Conservation (phyloP, 257 asterid genomes). For the Solanum dulcamara region DNA sequence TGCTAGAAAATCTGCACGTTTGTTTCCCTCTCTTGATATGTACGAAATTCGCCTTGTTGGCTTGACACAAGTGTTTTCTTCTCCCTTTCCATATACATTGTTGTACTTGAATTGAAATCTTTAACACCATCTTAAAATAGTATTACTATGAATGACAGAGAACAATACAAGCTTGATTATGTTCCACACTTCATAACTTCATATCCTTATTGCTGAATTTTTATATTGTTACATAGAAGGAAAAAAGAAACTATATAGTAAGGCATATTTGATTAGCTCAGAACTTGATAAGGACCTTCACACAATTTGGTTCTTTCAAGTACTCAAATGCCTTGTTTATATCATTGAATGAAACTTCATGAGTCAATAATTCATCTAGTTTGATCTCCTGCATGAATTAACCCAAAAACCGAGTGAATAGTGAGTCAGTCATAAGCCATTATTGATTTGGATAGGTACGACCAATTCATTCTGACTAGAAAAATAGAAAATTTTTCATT, state of each 20-base stretch:
- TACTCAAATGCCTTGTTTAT: slow-evolving; percentile 41
- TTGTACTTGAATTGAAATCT: background rate
- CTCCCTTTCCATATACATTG: background rate
- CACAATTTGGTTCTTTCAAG: slow-evolving; percentile 35
- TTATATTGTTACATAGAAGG: background rate
- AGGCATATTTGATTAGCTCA: background rate
- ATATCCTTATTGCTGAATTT: background rate
- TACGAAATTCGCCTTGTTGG: background rate
- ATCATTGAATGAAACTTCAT: slow-evolving; percentile 45
- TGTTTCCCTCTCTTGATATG: background rate
- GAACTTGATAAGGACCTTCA: slow-evolving; percentile 51
- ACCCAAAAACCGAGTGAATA: background rate
- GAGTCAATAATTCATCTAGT: slow-evolving; percentile 44
- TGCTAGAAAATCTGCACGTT: background rate
- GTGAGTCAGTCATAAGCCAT: background rate
- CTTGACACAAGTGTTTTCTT: background rate
- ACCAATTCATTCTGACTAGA: background rate
- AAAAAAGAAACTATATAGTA: background rate
- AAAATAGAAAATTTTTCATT: background rate
- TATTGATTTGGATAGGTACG: background rate
- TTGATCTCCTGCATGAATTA: slow-evolving; percentile 37
- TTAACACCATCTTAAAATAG: background rate
- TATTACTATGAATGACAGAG: background rate
- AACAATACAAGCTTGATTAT: background rate
- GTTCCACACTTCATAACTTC: background rate